These are phyloP conservation scores for Iodosphaeria phyllophila DNA, from an alignment of 2,329 filamentous ascomycete species.

Conservation along the genomic window DNA sequence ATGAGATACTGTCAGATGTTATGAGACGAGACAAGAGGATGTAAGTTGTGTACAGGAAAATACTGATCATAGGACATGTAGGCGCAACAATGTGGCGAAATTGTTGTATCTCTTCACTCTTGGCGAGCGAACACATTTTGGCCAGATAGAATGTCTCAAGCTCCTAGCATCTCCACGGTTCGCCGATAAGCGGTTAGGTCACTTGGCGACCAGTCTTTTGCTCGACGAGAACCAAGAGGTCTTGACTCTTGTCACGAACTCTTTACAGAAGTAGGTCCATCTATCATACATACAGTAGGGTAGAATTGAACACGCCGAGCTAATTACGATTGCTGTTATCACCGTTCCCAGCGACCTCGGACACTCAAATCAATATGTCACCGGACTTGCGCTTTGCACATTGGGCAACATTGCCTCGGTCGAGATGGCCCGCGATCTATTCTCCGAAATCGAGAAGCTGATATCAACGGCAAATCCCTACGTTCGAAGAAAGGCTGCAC, in stretches of 20 bases:
- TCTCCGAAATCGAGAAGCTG: slow-evolving; percentile 85
- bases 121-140: slow-evolving; percentile 93
- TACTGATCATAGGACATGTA: slow-evolving; percentile 18
- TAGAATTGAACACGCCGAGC: too few species aligned
- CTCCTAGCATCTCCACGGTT: slow-evolving; percentile 91
- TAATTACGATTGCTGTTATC: too few species aligned
- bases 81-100: slow-evolving; percentile 97
- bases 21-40: not conserved
- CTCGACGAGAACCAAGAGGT: slow-evolving; percentile 98
- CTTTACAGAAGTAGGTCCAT: slow-evolving; percentile 67
- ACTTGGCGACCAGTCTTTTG: slow-evolving; percentile 87
- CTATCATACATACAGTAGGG: not conserved
- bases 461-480: slow-evolving; percentile 94
- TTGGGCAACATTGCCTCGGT: slow-evolving; percentile 94
- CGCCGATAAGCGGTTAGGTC: slow-evolving; percentile 90
- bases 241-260: slow-evolving; percentile 91
- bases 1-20: too few species aligned
- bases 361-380: slow-evolving; percentile 96
- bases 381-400: slow-evolving; percentile 87
- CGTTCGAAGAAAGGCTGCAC: slow-evolving; percentile 84
- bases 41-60: slow-evolving; percentile 12
- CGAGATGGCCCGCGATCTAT: slow-evolving; percentile 96
- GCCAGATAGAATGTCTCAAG: slow-evolving; percentile 98
- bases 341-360: slow-evolving; percentile 82
- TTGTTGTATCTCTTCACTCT: slow-evolving; percentile 95